Conservation (phyloP, 1,284 basidiomycete genomes). For the Fereydounia khargensis region DNA sequence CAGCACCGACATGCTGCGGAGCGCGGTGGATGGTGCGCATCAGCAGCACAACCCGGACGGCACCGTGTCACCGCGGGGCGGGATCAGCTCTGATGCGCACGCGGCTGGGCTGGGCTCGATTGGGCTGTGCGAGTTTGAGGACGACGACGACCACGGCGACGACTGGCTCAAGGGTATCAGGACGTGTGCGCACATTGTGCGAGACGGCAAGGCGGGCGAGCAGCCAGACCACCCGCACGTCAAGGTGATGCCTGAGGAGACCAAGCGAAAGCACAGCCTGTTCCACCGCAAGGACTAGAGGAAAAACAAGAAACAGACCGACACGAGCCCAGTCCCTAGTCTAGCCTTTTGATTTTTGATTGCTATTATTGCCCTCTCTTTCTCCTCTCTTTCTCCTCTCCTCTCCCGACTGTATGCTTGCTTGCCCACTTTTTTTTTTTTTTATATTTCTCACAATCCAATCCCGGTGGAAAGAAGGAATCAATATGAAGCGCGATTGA, state of each 20-base stretch:
- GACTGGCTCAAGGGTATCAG: conserved; percentile 58
- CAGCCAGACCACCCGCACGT: conserved; percentile 52
- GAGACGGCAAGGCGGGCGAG: conserved; percentile 32
- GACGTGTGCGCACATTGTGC: conserved; percentile 50
- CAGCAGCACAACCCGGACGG: not conserved
- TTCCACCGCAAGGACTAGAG: conserved; percentile 45
- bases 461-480: no score
- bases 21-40: conserved; percentile 20
- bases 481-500: no score
- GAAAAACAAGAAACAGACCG: no score
- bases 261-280: conserved; percentile 43
- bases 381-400: not conserved
- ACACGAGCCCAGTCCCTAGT: no score
- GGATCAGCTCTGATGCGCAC: conserved; percentile 21
- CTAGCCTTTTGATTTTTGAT: no score
- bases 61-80: conserved; percentile 10
- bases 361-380: not conserved
- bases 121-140: conserved; percentile 48
- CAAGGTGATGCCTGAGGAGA: conserved; percentile 41
- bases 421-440: no score
- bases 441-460: no score
- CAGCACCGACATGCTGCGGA: conserved; percentile 34
- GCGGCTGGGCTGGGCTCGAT: conserved; percentile 28
- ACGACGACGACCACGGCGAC: conserved; percentile 58
- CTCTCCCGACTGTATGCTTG: no score